phyloP scores from a whole-genome alignment of 2,329 filamentous ascomycete genomes.

The Fusarium nygamai region DNA sequence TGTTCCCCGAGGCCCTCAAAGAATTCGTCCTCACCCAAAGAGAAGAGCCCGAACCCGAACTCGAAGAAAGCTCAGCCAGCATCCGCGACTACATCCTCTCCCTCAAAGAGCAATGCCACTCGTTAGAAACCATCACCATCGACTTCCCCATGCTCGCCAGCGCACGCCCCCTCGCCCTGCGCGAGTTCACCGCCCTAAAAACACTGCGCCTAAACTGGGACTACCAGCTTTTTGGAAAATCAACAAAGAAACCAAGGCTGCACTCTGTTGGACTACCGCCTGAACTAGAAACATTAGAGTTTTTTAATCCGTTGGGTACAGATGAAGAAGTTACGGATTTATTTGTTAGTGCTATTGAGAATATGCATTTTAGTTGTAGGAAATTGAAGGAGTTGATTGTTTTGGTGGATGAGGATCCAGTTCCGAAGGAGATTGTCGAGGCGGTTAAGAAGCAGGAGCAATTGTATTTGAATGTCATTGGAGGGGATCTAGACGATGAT shows the following conservation, averaged over 20 bases:
- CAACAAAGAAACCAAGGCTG: slow-evolving; percentile 56
- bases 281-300: slow-evolving; percentile 56
- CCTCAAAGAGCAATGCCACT: slow-evolving; percentile 52
- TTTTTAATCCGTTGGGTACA: slow-evolving; percentile 56
- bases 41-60: slow-evolving; percentile 50
- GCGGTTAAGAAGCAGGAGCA: slow-evolving; percentile 48
- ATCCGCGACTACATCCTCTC: slow-evolving; percentile 59
- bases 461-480: slow-evolving; percentile 49
- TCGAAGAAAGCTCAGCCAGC: slow-evolving; percentile 59
- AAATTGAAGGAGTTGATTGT: slow-evolving; percentile 53
- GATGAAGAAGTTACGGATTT: slow-evolving; percentile 60
- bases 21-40: slow-evolving; percentile 60
- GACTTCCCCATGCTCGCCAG: slow-evolving; percentile 54
- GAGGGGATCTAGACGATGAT: slow-evolving; percentile 18
- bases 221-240: slow-evolving; percentile 59
- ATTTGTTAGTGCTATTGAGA: slow-evolving; percentile 54
- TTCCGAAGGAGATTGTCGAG: slow-evolving; percentile 49
- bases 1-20: slow-evolving; percentile 56
- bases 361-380: slow-evolving; percentile 49
- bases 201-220: slow-evolving; percentile 58
- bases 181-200: slow-evolving; percentile 55
- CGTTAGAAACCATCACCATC: slow-evolving; percentile 57
- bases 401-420: slow-evolving; percentile 45
- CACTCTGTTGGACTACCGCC: slow-evolving; percentile 59
- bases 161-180: slow-evolving; percentile 54